Evolutionary conservation across 805 yeast genomes (phyloP), one percentile per base, ranked within the genome.

Genomic region (Candida oleophila): DNA sequence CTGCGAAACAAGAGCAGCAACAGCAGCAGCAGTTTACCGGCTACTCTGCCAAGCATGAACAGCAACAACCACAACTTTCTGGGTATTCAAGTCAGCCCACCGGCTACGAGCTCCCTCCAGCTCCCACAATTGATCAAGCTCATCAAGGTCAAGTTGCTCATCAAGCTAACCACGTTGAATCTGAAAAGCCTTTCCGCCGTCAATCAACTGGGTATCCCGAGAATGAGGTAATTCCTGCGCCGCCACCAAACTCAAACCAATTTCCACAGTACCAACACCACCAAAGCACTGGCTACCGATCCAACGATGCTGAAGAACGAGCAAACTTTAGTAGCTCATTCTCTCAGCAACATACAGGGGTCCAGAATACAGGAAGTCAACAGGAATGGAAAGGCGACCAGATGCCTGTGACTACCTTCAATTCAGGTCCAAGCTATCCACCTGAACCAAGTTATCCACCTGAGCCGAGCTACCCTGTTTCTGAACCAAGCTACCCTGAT

Each of bases 1-100:
- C n/a, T 36, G 39, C 21, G 44, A 48, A 32, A 19, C 22, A 22
- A 32, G 46, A 37, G 42, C 43, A 35, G 5, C 33, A 38, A 28
- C 45, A 19, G 47, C 40, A 34, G 43, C 28, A 30, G 21, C 35
- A 40, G 12, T 11, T 37, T 12, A 5, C 40, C 14, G 19, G 40
- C 22, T 28, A 28, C 14, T 14, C 33, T 28, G 33, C 14, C 14
- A 9, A 28, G 14, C 33, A 28, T 11, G 33, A 9, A 28, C 32
- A 28, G 32, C 32, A 8, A 8, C 32, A 28, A 12, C 32, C 32
- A 8, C 32, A 28, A 12, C 32, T 14, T 33, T 33, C 36, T 33
- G 36, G 36, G 7, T 33, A 33, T 33, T 11, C 5, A 25, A 25
- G 11, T 7, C 30, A 11, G 30, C 30, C 30, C 11, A 25, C 30